These are phyloP conservation scores for Senna siamea DNA, from an alignment of 306 rosid species.

Conservation along the genomic window DNA sequence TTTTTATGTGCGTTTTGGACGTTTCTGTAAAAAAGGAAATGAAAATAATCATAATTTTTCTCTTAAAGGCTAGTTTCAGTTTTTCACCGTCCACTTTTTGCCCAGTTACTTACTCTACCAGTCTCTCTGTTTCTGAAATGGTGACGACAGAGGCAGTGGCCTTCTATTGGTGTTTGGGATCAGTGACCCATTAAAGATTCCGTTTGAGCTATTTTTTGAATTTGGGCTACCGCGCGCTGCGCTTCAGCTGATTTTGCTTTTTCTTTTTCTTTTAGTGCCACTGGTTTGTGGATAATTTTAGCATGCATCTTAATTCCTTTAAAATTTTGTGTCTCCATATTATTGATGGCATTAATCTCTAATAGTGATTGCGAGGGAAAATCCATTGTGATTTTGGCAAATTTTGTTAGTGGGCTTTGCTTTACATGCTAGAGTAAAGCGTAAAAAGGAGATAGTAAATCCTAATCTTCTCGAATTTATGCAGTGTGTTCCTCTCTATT, in stretches of 20 bases:
- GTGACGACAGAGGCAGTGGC: background rate
- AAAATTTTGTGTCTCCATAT: background rate
- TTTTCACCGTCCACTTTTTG: background rate
- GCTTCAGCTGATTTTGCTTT: background rate
- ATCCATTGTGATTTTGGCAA: background rate
- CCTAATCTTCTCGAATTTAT: too few relatives aligned
- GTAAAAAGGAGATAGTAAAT: background rate
- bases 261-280: too few relatives aligned
- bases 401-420: background rate
- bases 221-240: background rate
- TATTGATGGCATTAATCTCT: background rate
- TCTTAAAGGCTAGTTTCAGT: background rate
- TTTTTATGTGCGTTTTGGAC: constrained; percentile 3
- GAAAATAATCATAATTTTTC: background rate
- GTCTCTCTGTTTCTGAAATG: background rate
- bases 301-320: too few relatives aligned
- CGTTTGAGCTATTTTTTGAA: background rate
- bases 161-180: constrained; percentile 12
- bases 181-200: background rate
- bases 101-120: constrained; percentile 22
- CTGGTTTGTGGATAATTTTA: too few relatives aligned
- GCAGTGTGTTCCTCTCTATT: too few relatives aligned
- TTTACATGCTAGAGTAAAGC: background rate
- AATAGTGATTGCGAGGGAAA: background rate
- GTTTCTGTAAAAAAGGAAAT: constrained; percentile 7